Evolutionary conservation across 169 alveolate genomes (phyloP), one percentile per base, ranked within the genome.

Genomic region (Cryptosporidium tyzzeri): DNA sequence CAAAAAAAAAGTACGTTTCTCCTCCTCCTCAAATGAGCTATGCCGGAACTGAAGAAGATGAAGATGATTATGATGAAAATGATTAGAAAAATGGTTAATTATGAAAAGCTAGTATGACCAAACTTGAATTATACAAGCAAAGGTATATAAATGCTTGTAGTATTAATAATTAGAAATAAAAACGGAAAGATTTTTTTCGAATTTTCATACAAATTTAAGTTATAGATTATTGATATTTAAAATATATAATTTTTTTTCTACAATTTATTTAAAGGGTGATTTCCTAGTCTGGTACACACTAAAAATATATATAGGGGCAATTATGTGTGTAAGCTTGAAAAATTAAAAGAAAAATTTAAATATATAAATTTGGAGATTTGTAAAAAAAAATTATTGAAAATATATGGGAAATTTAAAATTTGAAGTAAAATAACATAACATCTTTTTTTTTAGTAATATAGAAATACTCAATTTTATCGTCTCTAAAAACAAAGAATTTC

Each of bases 1-100:
- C 35, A 16, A 55, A 16, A 2, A 73, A 58, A 58, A 73, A 51
- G 51, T 73, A 73, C 59, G 61, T 55, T 73, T 73, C 86, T n/a
- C 86, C 86, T 4, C 86, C 86, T 50, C 86, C 86, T 44, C 69
- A 59, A n/a, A 50, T 2, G 7, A n/a, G 6, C 33, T 7, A 37
- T 4, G 23, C 3, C 0, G 50, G 5, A n/a, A 14, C 23, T 4
- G 71, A 65, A 21, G 51, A 35, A 10, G 71, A 44, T 5, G 67
- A 23, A 7, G 33, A 50, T 21, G 21, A 35, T 39, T 18, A 69
- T 35, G 50, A n/a, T 69, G 80, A 68, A 14, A 16, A 41, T 39
- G 23, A 48, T 48, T 16, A 48, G 18, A 48, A 48, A 48, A 48
- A 14, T 3, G 16, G 2, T 16, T 48, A 14, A 0, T 14, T 14